phyloP scores from a whole-genome alignment of 108 stramenopile species.

The Skeletonema grethae region DNA sequence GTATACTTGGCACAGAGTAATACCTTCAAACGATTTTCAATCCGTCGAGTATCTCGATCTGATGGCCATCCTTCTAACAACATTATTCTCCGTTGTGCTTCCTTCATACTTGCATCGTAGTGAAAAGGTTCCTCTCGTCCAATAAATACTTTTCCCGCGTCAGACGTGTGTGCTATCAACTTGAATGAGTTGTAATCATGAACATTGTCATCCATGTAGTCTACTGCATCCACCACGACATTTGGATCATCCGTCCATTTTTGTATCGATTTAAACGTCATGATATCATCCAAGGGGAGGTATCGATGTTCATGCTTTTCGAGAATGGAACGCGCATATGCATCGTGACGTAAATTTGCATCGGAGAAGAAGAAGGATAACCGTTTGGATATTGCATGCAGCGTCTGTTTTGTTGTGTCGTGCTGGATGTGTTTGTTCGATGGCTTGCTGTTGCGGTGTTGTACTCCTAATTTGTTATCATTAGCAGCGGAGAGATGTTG shows the following conservation, averaged over 20 bases:
- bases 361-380: slow-evolving; percentile 45
- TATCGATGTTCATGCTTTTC: slow-evolving; percentile 16
- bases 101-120: slow-evolving; percentile 22
- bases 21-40: slow-evolving; percentile 14
- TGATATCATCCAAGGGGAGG: slow-evolving; percentile 23
- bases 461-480: background rate
- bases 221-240: slow-evolving; percentile 15
- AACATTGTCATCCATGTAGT: background rate
- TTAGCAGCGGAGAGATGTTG: background rate
- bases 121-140: slow-evolving; percentile 21
- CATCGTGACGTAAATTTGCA: slow-evolving; percentile 35
- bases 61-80: slow-evolving; percentile 22
- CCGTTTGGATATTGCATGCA: slow-evolving; percentile 10
- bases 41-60: slow-evolving; percentile 14
- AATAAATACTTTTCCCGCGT: slow-evolving; percentile 11
- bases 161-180: background rate
- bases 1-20: slow-evolving; percentile 10
- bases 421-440: background rate
- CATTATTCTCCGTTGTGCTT: slow-evolving; percentile 18
- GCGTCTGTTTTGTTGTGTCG: background rate
- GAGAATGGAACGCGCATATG: slow-evolving; percentile 34
- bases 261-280: slow-evolving; percentile 32
- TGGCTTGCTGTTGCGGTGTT: background rate
- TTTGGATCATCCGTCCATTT: slow-evolving; percentile 1
- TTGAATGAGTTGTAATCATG: background rate